These are phyloP conservation scores for Populus alba DNA, from an alignment of 345 rosid species.

Conservation along the genomic window DNA sequence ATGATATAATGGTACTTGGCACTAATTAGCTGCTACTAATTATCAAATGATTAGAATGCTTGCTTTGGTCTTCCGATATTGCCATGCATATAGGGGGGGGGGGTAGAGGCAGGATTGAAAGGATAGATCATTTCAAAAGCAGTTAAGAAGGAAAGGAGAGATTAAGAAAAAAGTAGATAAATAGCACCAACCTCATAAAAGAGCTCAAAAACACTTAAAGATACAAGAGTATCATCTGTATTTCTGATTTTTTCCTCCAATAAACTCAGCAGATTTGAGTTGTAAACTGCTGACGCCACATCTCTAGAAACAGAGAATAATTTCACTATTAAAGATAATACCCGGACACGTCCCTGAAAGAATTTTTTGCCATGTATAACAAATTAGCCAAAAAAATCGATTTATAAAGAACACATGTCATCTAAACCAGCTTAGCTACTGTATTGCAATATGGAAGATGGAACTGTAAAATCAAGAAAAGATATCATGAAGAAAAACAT, in stretches of 20 bases:
- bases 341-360: constrained; percentile 77
- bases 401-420: background rate
- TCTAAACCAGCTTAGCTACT: background rate
- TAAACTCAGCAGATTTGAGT: constrained; percentile 62
- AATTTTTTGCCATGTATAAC: background rate
- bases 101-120: too few species aligned
- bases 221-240: constrained; percentile 60
- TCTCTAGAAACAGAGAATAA: constrained; percentile 69
- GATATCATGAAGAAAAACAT: background rate
- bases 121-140: too few species aligned
- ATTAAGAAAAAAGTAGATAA: background rate
- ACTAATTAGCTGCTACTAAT: too few species aligned
- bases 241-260: constrained; percentile 69
- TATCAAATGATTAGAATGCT: too few species aligned
- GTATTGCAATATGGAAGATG: background rate
- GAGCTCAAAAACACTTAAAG: constrained; percentile 74
- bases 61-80: too few species aligned
- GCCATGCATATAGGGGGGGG: too few species aligned
- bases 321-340: constrained; percentile 81
- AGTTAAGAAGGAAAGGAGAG: background rate
- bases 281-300: constrained; percentile 62
- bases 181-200: constrained; percentile 65
- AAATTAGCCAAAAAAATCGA: background rate
- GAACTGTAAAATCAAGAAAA: background rate
- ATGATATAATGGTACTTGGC: too few species aligned